A percentile compares a stretch with the other conserved stretches of the same genome.
These are phyloP conservation scores for Colletotrichum simmondsii DNA, from an alignment of 2,329 filamentous ascomycete genomes.

Conservation along the genomic window DNA sequence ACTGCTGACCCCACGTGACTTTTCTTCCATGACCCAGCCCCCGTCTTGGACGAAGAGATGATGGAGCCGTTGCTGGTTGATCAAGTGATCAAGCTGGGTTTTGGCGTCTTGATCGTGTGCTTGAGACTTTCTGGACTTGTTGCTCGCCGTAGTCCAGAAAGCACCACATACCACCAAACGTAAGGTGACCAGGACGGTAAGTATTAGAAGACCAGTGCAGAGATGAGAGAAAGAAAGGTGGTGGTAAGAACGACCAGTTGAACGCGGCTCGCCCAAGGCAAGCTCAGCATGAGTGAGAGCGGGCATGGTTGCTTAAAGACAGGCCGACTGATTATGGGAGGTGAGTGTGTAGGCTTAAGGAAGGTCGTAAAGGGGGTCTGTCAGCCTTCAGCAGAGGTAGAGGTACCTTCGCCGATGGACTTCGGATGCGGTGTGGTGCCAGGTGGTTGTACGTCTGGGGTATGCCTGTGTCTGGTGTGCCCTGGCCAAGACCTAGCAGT, in stretches of 20 bases:
- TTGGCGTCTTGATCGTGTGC: background rate
- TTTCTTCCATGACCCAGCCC: constrained; percentile 38
- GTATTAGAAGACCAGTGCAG: constrained; percentile 43
- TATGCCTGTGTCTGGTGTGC: constrained; percentile 33
- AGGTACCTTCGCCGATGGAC: constrained; percentile 24
- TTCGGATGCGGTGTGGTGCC: constrained; percentile 26
- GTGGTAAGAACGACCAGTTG: constrained; percentile 15
- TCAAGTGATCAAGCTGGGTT: constrained; percentile 6
- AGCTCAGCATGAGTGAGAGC: constrained; percentile 43
- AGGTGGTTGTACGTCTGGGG: constrained; percentile 32
- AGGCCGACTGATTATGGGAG: constrained; percentile 44
- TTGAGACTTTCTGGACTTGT: background rate
- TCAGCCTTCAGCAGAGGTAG: constrained; percentile 20
- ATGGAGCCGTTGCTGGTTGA: constrained; percentile 31
- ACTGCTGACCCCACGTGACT: constrained; percentile 45
- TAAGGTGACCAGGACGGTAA: constrained; percentile 48
- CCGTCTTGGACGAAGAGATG: constrained; percentile 23
- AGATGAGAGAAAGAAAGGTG: constrained; percentile 36
- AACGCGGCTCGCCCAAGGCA: constrained; percentile 40
- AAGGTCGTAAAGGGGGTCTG: constrained; percentile 24
- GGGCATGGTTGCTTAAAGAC: constrained; percentile 49
- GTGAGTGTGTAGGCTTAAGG: constrained; percentile 38
- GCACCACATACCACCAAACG: constrained; percentile 25
- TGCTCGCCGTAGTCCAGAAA: background rate
- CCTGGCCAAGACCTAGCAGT: constrained; percentile 28